Evolutionary conservation across 2,329 filamentous ascomycete species (phyloP), one percentile per base, ranked within the genome.

Genomic region (Cercospora citrullina): DNA sequence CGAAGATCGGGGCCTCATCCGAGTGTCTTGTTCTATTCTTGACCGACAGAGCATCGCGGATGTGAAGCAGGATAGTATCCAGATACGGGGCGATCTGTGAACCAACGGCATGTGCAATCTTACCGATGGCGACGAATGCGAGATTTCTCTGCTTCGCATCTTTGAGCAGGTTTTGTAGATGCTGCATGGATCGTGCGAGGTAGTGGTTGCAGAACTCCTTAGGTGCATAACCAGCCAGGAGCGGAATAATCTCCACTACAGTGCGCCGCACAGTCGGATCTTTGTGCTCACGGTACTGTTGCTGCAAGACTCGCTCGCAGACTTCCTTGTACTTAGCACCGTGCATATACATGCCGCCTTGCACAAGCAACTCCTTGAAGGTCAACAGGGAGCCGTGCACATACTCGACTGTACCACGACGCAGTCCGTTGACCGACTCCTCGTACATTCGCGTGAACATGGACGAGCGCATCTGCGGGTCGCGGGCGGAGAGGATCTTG

Each of bases 331-430:
- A 99, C 77, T 81, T 80, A 48, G 94, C 89, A 45, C 94, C 92
- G 75, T 97, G 93, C 95, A 99, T 98, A 80, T 96, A 99, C 94
- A 99, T 99, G 74, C 93, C 94, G 63, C 95, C 95, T 78, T 97
- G 94, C 71, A 95, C 88, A 18, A 99, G 87, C 59, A 99, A 86
- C 81, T 98, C 94, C 79, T 94, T 96, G 75, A 98, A 86, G 1
- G 96, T 93, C 21, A 99, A 85, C 48, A 99, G 85, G 1, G 94
- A 97, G n/a, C 93, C 95, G 77, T 99, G 96, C 51, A 96, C 90
- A 68, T 89, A 91, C 79, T 99, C 95, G 64, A 96, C 87, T 18
- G 92, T 93, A 74, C 89, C 91, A 61, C 90, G 87, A 77, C 90
- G 89, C 73, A 99, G 89, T 6, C 94, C 94, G 69, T 87, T 85